Evolutionary conservation across 768 basidiomycete genomes (phyloP).

Genomic region (Kwoniella sp.): DNA sequence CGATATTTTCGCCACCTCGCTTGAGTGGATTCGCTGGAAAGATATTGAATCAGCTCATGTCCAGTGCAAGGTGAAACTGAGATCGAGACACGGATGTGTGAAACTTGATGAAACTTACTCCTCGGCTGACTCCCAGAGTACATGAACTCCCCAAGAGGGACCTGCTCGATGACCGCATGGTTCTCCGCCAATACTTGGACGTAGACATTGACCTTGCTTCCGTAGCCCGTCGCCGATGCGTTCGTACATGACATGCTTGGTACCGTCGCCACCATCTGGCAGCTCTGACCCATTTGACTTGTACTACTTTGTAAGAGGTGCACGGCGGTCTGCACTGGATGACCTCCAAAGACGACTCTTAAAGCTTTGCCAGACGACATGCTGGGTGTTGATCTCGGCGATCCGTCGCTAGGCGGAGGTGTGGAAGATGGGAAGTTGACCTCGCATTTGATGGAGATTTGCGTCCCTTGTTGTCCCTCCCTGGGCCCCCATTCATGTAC

Average conservation of each 20-base stretch:
- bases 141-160: slow-evolving; percentile 36
- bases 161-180: slow-evolving; percentile 38
- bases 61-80: background rate
- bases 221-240: slow-evolving; percentile 48
- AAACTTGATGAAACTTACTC: slow-evolving; percentile 22
- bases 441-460: slow-evolving; percentile 68
- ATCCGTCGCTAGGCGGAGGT: slow-evolving; percentile 70
- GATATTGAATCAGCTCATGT: background rate
- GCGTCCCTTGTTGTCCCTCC: slow-evolving; percentile 67
- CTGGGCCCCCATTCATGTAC: slow-evolving; percentile 67
- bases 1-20: slow-evolving; percentile 39
- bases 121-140: slow-evolving; percentile 27
- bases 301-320: slow-evolving; percentile 63
- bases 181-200: slow-evolving; percentile 43
- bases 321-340: slow-evolving; percentile 70
- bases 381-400: slow-evolving; percentile 59
- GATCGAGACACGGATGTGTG: background rate
- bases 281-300: slow-evolving; percentile 62
- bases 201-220: slow-evolving; percentile 35
- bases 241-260: slow-evolving; percentile 58
- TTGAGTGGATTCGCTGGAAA: slow-evolving; percentile 33
- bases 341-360: slow-evolving; percentile 72
- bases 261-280: slow-evolving; percentile 31
- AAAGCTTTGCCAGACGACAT: slow-evolving; percentile 62
- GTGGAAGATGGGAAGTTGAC: slow-evolving; percentile 61